These are phyloP conservation scores for Nemania sp. DNA, from an alignment of 2,329 filamentous ascomycete species.

Conservation along the genomic window DNA sequence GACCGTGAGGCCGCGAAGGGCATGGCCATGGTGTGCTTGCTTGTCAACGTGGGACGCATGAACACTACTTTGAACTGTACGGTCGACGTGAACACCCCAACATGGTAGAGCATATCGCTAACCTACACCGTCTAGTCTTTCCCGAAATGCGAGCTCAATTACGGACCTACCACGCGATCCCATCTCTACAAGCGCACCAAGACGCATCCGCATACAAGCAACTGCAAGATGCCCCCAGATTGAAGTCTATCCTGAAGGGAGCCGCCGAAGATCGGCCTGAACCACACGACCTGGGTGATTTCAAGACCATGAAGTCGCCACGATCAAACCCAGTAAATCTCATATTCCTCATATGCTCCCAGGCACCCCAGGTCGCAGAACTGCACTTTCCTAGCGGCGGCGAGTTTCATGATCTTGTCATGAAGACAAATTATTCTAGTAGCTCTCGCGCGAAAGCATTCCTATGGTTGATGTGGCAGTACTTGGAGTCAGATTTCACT, in stretches of 20 bases:
- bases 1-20: conserved; percentile 91
- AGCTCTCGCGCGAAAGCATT: conserved; percentile 84
- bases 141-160: conserved; percentile 98
- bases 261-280: conserved; percentile 89
- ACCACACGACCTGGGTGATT: conserved; percentile 79
- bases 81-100: conserved; percentile 36
- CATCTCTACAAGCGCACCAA: conserved; percentile 90
- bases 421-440: conserved; percentile 84
- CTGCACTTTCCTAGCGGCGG: conserved; percentile 81
- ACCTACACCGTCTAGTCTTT: conserved; percentile 63
- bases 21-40: conserved; percentile 98
- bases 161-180: conserved; percentile 96
- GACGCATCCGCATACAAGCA: conserved; percentile 97
- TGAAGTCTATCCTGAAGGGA: conserved; percentile 97
- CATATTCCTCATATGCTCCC: conserved; percentile 90
- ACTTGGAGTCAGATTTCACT: conserved; percentile 93
- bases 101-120: conserved; percentile 4
- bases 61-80: conserved; percentile 97
- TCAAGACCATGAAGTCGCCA: conserved; percentile 66
- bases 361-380: conserved; percentile 89
- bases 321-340: conserved; percentile 97
- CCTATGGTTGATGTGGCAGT: conserved; percentile 99
- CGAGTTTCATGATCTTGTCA: conserved; percentile 96
- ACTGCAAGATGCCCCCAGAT: conserved; percentile 88
- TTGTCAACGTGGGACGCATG: conserved; percentile 98